Evolutionary conservation across 768 basidiomycete species (phyloP), one percentile per base, ranked within the genome.

Genomic region (Psilocybe tampanensis): DNA sequence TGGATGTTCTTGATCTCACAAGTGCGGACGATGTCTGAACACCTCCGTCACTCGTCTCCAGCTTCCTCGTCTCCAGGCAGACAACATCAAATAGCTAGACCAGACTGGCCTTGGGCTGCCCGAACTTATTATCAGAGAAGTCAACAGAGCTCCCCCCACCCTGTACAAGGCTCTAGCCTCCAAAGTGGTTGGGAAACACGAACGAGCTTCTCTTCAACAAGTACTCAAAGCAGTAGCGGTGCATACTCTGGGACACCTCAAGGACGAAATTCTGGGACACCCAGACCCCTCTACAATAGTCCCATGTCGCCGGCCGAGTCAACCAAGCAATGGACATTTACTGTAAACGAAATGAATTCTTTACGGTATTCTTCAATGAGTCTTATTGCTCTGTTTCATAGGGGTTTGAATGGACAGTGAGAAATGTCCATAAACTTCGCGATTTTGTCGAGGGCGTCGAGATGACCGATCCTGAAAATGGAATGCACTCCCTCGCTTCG

Each of bases 351-450:
- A 39, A 39, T 13, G 34, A 41, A 36, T 43, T 33, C 50, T 22
- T 8, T 26, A 36, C 26, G 36, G 26, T 18, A 44, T 42, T 4
- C 29, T 44, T 32, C 32, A 44, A 42, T 18, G 45, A 23, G 36
- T 21, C 32, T 24, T 33, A 55, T 39, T 39, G 26, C 13, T 56
- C 17, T 26, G 22, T 33, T 18, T 15, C 2, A 42, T 52, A 90
- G 88, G 86, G 86, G 0, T 88, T 90, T 63, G 88, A 92, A 68
- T 90, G 89, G 88, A 73, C 77, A 8, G 78, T 91, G 21, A 77
- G 79, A 24, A 79, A 86, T 61, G 79, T 87, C 6, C 72, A 76
- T 49, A 82, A 80, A 55, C 72, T 91, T 41, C 75, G 79, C 36
- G 78, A 86, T 52, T 82, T 79, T 58, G 76, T 90, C 2, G 88